A percentile compares a stretch with the other conserved stretches of the same genome.
Conservation (phyloP, 139 green algal species). For the Diplosphaera chodatii region DNA sequence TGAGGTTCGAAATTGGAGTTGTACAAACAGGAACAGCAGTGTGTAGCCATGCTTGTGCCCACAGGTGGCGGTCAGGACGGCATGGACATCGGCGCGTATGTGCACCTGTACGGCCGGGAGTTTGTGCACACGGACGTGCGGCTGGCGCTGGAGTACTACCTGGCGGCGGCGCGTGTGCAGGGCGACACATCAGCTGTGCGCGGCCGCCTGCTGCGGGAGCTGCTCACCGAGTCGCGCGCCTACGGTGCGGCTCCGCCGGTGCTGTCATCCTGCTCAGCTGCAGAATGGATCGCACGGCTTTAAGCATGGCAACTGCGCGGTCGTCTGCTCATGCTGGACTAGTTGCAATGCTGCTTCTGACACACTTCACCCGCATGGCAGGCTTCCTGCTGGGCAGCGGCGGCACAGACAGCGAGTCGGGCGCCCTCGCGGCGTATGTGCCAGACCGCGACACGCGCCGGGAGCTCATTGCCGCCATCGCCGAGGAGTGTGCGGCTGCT, state of each 20-base stretch:
- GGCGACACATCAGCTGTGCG: conserved; percentile 35
- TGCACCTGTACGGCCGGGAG: conserved; percentile 49
- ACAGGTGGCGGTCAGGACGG: conserved; percentile 5
- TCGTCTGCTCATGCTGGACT: too few species aligned
- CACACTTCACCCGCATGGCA: background rate
- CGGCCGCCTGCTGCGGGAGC: conserved; percentile 53
- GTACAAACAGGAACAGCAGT: too few species aligned
- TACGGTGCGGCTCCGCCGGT: conserved; percentile 45
- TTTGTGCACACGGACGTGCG: conserved; percentile 41
- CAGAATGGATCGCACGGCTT: too few species aligned
- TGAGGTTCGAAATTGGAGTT: too few species aligned
- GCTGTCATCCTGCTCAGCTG: too few species aligned
- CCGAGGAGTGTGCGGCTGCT: conserved; percentile 62
- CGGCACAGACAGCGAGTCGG: conserved; percentile 23
- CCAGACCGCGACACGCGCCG: conserved; percentile 34
- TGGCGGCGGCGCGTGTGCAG: conserved; percentile 39
- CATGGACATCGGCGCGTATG: conserved; percentile 28
- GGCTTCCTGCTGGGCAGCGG: conserved; percentile 46
- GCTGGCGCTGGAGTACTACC: conserved; percentile 76
- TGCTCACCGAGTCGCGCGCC: conserved; percentile 49
- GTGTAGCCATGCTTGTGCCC: too few species aligned
- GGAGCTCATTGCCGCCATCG: conserved; percentile 60
- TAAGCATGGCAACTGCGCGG: too few species aligned
- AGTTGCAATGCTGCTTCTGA: too few species aligned
- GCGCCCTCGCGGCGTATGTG: conserved; percentile 46